These are phyloP conservation scores for Flaveria brownii DNA, from an alignment of 129 eudicot species.

Conservation along the genomic window DNA sequence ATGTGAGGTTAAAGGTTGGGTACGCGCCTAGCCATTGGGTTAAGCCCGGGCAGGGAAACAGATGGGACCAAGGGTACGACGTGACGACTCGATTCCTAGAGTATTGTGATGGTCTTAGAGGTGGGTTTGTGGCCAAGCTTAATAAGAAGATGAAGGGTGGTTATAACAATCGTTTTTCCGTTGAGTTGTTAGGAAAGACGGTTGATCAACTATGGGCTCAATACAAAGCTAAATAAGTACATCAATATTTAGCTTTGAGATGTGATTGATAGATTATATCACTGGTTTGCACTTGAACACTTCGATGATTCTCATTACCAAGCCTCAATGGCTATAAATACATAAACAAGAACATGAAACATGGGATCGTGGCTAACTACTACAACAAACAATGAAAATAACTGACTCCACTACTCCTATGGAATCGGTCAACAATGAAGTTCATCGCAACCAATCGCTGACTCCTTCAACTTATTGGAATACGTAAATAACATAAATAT, in stretches of 20 bases:
- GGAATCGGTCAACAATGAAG: too few relatives aligned
- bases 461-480: too few relatives aligned
- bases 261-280: too few relatives aligned
- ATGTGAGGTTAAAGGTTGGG: conserved; percentile 60
- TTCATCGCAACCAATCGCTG: too few relatives aligned
- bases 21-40: conserved; percentile 51
- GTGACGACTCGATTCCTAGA: conserved; percentile 68
- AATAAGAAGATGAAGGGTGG: conserved; percentile 66
- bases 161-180: conserved; percentile 43
- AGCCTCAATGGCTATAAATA: too few relatives aligned
- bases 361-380: too few relatives aligned
- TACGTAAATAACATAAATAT: too few relatives aligned
- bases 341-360: too few relatives aligned
- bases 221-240: conserved; percentile 43
- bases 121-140: conserved; percentile 61
- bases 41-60: conserved; percentile 47
- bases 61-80: conserved; percentile 70
- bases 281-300: too few relatives aligned
- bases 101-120: conserved; percentile 52
- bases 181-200: conserved; percentile 53
- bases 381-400: too few relatives aligned
- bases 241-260: background rate
- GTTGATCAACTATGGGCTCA: conserved; percentile 66
- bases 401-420: too few relatives aligned
- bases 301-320: too few relatives aligned